Conservation (phyloP, 352 stramenopile genomes). For the Phytopythium cucurbitacearum region DNA sequence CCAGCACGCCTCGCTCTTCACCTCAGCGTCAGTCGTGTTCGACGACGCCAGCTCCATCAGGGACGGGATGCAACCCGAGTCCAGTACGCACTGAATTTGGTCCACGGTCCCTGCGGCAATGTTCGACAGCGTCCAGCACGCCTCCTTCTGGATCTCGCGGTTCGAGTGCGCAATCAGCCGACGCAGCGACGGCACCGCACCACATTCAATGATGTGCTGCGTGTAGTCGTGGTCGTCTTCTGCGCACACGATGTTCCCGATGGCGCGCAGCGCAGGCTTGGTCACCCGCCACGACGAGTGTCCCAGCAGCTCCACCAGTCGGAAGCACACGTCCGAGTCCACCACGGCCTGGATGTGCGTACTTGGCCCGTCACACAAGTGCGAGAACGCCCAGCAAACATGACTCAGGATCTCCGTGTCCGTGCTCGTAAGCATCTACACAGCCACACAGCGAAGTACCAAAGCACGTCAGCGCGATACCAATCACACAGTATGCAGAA, state of each 20-base stretch:
- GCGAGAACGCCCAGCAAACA: conserved; percentile 96
- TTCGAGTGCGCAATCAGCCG: conserved; percentile 95
- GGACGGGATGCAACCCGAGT: conserved; percentile 94
- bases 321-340: conserved; percentile 83
- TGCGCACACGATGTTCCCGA: conserved; percentile 99
- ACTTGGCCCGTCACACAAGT: conserved; percentile 95
- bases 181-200: conserved; percentile 91
- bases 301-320: conserved; percentile 92
- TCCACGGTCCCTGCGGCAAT: conserved; percentile 96
- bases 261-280: conserved; percentile 95
- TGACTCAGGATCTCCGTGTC: conserved; percentile 95
- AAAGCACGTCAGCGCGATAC: conserved; percentile 37
- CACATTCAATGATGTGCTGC: conserved; percentile 96
- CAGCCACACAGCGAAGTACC: conserved; percentile 27
- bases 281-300: conserved; percentile 94
- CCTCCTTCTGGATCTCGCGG: conserved; percentile 98
- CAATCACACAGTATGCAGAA: background rate
- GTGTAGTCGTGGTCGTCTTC: conserved; percentile 93
- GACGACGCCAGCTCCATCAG: conserved; percentile 93
- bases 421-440: conserved; percentile 89
- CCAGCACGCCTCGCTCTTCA: conserved; percentile 98
- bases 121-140: conserved; percentile 95
- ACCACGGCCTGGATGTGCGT: conserved; percentile 96
- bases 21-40: conserved; percentile 92
- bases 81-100: conserved; percentile 97